Percentiles rank a stretch among this genome's conserved stretches.
These are phyloP conservation scores for Flaveria ramosissima DNA, from an alignment of 129 eudicot species.

Conservation along the genomic window DNA sequence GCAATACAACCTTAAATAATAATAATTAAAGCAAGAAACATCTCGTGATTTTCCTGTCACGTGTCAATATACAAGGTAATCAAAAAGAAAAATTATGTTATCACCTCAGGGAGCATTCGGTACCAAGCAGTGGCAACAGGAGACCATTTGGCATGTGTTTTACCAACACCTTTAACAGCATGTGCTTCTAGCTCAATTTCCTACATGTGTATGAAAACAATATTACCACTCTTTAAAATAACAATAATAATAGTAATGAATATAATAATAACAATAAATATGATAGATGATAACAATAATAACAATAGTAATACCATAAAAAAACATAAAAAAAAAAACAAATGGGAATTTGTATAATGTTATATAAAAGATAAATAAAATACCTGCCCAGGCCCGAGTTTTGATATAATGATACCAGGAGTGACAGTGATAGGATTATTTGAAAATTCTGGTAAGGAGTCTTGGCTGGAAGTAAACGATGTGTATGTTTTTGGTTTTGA, in stretches of 20 bases:
- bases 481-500: constrained; percentile 72
- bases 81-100: not conserved
- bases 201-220: constrained; percentile 37
- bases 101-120: constrained; percentile 96
- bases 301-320: not conserved
- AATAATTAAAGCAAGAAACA: not conserved
- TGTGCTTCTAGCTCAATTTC: constrained; percentile 97
- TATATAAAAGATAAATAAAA: not conserved
- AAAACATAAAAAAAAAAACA: not conserved
- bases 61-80: not conserved
- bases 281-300: not conserved
- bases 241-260: not conserved
- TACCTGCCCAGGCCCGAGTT: constrained; percentile 93
- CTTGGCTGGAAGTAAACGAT: constrained; percentile 70
- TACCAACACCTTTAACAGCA: constrained; percentile 87
- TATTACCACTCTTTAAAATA: not conserved
- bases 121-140: constrained; percentile 99
- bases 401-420: constrained; percentile 57
- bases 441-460: constrained; percentile 60
- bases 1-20: constrained; percentile 56
- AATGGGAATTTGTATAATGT: not conserved
- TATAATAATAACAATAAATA: not conserved
- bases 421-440: constrained; percentile 61
- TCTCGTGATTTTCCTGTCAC: not conserved
- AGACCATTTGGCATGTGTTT: constrained; percentile 97